Evolutionary conservation across 2,329 filamentous ascomycete species (phyloP), one percentile per base, ranked within the genome.

Genomic region (Herpotrichia juniperi): DNA sequence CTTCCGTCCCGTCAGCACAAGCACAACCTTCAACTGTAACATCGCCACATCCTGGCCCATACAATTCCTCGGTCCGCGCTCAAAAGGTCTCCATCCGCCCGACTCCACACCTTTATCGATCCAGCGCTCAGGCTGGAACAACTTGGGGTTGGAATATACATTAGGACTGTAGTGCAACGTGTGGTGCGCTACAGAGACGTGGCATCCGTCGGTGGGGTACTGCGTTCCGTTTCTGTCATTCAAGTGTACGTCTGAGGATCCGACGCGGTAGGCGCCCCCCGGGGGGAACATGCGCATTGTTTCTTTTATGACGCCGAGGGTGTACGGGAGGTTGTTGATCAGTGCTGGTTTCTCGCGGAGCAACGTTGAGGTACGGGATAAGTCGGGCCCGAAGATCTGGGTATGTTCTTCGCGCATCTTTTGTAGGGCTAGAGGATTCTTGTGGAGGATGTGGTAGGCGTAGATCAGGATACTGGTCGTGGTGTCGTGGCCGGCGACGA

Each of bases 1-100:
- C 6, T 40, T 50, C 21, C 64, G 42, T 16, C 55, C 40, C 9
- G 59, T 63, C 31, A 67, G 53, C 7, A 57, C 61, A 4, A 71
- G 48, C 1, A 48, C 59, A 11, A 74, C 53, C 46, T 66, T 69
- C 21, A 76, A 48, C 56, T 77, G 72, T 11, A 68, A 57, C 54
- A 66, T 59, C 1, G 73, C 74, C 22, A 78, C 54, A 19, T 67
- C 67, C 58, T 75, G 69, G 0, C 74, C 74, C 17, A 74, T 64
- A 47, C 76, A 78, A 3, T 60, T 63, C 3, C 74, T 56, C 2
- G 65, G 64, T 1, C 76, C 76, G 4, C 62, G 53, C 42, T 76
- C 71, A 51, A 78, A 78, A 0, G 73, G 58, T 17, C 69, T 56
- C 52, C 56, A 75, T 10, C 59, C 62, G n/a, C 46, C 56, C 11